Evolutionary conservation across 139 green algal genomes (phyloP).

Genomic region (Ettlia oleoabundans): DNA sequence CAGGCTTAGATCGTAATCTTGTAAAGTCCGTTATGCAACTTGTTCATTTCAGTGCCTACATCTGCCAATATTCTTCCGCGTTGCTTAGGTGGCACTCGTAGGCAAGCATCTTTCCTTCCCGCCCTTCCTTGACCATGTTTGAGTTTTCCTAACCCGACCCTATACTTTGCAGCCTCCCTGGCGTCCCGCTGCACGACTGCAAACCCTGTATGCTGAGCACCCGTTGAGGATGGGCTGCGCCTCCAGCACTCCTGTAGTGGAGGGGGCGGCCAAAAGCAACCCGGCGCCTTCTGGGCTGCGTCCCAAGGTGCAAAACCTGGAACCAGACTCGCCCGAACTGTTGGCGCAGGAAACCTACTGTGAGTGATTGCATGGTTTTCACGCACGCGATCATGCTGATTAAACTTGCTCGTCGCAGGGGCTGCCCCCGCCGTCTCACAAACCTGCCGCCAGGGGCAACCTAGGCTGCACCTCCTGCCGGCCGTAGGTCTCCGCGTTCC

Average conservation of each 20-base stretch:
- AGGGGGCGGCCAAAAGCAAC: background rate
- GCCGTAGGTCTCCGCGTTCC: background rate
- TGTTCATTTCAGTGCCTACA: too few relatives aligned
- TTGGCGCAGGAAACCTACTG: constrained; percentile 42
- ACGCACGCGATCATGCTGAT: too few relatives aligned
- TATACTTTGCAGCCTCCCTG: background rate
- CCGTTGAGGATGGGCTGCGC: constrained; percentile 26
- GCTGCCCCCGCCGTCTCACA: too few relatives aligned
- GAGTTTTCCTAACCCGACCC: too few relatives aligned
- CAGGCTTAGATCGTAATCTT: too few relatives aligned
- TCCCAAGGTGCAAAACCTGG: constrained; percentile 1
- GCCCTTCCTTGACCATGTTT: too few relatives aligned
- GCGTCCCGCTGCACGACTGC: too few relatives aligned
- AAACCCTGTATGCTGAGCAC: too few relatives aligned
- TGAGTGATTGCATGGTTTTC: constrained; percentile 7
- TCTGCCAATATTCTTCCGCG: background rate
- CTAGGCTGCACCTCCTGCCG: background rate
- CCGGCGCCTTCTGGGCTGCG: background rate
- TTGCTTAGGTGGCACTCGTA: too few relatives aligned
- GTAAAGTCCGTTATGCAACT: too few relatives aligned
- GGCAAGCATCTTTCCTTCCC: too few relatives aligned
- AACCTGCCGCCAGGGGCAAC: background rate
- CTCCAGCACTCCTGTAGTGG: constrained; percentile 9
- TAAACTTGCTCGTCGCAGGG: too few relatives aligned
- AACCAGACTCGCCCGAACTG: constrained; percentile 14